Evolutionary conservation across 306 rosid species (phyloP).

Genomic region (Bauhinia variegata): DNA sequence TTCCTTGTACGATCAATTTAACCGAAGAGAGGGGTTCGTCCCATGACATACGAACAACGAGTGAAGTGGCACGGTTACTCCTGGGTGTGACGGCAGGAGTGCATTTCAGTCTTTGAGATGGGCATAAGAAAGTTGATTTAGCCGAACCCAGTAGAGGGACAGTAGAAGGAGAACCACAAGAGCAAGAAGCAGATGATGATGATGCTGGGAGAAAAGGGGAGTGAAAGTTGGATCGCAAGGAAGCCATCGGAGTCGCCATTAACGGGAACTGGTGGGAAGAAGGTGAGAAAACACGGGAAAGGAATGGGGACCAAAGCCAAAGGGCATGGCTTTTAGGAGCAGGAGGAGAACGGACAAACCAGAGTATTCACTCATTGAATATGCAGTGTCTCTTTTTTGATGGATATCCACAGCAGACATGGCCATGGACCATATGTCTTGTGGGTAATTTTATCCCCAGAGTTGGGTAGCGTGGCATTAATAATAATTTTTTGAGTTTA

Average conservation of each 20-base stretch:
- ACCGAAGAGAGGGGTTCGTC: constrained; percentile 74
- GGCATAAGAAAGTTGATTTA: constrained; percentile 42
- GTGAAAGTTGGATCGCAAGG: constrained; percentile 42
- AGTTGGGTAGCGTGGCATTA: too few relatives aligned
- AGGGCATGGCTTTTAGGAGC: too few relatives aligned
- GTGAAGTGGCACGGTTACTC: constrained; percentile 22
- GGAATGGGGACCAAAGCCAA: too few relatives aligned
- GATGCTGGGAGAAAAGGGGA: constrained; percentile 17
- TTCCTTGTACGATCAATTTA: constrained; percentile 85
- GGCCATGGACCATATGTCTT: background rate
- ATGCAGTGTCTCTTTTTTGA: background rate
- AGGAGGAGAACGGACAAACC: too few relatives aligned
- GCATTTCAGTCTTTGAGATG: constrained; percentile 36
- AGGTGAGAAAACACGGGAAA: too few relatives aligned
- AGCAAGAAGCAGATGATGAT: constrained; percentile 21
- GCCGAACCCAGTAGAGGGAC: constrained; percentile 27
- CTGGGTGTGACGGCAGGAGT: constrained; percentile 35
- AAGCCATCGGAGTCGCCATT: constrained; percentile 48
- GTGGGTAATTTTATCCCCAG: too few relatives aligned
- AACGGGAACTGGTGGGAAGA: constrained; percentile 6
- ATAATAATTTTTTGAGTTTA: too few relatives aligned
- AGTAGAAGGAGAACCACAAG: constrained; percentile 16
- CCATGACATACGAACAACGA: constrained; percentile 52
- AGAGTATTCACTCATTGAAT: background rate
- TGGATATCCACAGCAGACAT: constrained; percentile 18